Evolutionary conservation across 768 basidiomycete genomes (phyloP), one percentile per base, ranked within the genome.

Genomic region (Kwoniella mangroviensis): DNA sequence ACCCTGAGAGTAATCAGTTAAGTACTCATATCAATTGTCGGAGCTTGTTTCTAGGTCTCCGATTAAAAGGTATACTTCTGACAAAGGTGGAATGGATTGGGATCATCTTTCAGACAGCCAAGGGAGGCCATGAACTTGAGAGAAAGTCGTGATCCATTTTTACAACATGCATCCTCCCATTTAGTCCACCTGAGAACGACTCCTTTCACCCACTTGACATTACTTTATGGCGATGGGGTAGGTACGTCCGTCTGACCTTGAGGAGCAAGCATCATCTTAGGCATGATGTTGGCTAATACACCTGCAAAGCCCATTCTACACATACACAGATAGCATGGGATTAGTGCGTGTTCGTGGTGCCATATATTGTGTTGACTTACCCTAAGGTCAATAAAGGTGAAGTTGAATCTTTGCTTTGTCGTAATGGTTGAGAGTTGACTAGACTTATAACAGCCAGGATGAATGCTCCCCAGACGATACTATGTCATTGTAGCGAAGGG

Each of bases 291-390:
- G 34, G 76, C 67, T 54, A 76, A 26, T 53, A 80, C 65, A 68
- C 79, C 79, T 21, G 72, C 73, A 51, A 78, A 56, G n/a, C 64
- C 76, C 72, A 80, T 73, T 1, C 79, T 78, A 61, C 17, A 3
- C 24, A 17, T 19, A 28, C 13, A 26, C 9, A 43, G 26, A 43
- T 9, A 22, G 15, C 17, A 53, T 58, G 56, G 10, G 22, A 34
- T 40, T 19, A 41, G 60, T 60, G 59, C 10, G 42, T 60, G 59
- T 42, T 60, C n/a, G 43, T 34, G 1, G 6, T 34, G 34, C 34
- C 1, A 34, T 7, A 7, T 34, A 34, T 34, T 6, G 34, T 7
- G 34, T 34, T 34, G 19, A 74, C 78, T 63, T 43, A 77, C 75
- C 74, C 74, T n/a, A 79, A 58, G 40, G 66, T 55, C 59, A 77